Evolutionary conservation across 2,329 filamentous ascomycete species (phyloP), one percentile per base, ranked within the genome.

Genomic region (Dactylonectria macrodidyma): DNA sequence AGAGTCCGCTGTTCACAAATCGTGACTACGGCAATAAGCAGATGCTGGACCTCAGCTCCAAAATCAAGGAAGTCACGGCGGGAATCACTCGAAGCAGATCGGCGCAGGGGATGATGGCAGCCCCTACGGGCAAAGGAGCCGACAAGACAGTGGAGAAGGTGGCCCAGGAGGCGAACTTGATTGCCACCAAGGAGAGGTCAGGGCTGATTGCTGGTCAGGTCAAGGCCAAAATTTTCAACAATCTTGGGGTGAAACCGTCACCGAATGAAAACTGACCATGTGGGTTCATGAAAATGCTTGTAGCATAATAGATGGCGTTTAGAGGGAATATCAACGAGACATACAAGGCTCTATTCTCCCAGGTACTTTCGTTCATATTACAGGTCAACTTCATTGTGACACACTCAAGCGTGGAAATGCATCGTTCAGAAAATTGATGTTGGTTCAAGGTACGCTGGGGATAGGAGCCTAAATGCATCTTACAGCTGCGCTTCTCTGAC

Each of bases 21-120:
- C 93, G 95, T 70, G 95, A 98, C 75, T 99, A 95, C 78, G 92
- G 92, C 59, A 97, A 92, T 76, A 96, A 95, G 81, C 95, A 98
- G 81, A 96, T 99, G 82, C 85, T 91, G 56, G 96, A 99, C 80
- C 86, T 98, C 50, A 92, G 92, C 47, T 89, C 90, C 72, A 98
- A 97, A 84, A 92, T 97, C 73, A 86, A 87, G 73, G 90, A 94
- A 71, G 89, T 90, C 2, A 89, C 84, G 8, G 66, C 61, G 12
- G 72, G 69, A 30, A 73, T 79, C n/a, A 51, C 73, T 2, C 75
- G 78, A 16, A 75, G 50, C 22, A 73, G 79, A 14, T 72, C 70
- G 22, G 63, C 71, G 24, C 76, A 78, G 46, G 75, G 75, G 12
- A 62, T 76, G 51, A 66, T 74, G 30, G 71, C 77, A 62, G 70